Evolutionary conservation across 257 asterid genomes (phyloP).

Genomic region (Gentiana dahurica): DNA sequence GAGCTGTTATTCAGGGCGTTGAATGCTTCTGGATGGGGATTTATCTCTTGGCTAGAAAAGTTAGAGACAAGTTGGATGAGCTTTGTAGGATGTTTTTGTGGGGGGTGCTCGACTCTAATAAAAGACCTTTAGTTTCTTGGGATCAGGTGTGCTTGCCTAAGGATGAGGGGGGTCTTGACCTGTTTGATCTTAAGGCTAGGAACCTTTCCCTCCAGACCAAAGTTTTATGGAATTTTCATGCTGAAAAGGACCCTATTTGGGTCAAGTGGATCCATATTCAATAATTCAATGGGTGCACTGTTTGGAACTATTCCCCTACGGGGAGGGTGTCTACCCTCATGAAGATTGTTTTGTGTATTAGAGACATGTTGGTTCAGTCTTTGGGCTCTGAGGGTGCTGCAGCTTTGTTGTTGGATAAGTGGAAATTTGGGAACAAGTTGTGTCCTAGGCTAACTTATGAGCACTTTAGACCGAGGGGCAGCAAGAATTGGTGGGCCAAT

Average conservation of each 20-base stretch:
- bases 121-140: background rate
- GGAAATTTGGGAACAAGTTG: too few relatives aligned
- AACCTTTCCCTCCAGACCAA: background rate
- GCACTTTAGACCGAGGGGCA: too few relatives aligned
- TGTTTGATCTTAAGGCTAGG: background rate
- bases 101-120: background rate
- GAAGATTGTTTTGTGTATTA: too few relatives aligned
- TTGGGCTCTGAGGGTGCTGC: too few relatives aligned
- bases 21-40: background rate
- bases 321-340: too few relatives aligned
- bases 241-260: background rate
- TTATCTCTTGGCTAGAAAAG: background rate
- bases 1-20: background rate
- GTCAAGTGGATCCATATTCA: background rate
- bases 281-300: background rate
- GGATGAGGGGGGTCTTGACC: background rate
- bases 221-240: background rate
- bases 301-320: too few relatives aligned
- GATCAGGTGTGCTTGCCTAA: background rate
- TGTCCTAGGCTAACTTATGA: too few relatives aligned
- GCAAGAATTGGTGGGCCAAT: too few relatives aligned
- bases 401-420: too few relatives aligned
- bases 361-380: too few relatives aligned
- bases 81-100: too few relatives aligned
- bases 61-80: too few relatives aligned